These are phyloP conservation scores for Pterocarpus santalinus DNA, from an alignment of 306 rosid genomes.

Conservation along the genomic window DNA sequence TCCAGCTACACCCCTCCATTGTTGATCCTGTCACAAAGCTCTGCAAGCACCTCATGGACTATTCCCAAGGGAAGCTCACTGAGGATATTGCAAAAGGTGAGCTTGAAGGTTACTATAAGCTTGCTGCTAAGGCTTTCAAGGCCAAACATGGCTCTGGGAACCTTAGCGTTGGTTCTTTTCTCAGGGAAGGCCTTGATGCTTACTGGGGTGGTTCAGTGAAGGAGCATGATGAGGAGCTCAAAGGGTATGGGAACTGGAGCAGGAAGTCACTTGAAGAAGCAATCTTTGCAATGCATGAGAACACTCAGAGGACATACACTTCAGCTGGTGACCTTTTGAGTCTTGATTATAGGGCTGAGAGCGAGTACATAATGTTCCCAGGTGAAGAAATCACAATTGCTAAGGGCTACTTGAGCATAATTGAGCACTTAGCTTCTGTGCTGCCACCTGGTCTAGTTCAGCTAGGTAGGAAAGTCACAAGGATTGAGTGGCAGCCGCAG, in stretches of 20 bases:
- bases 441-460: slow-evolving; percentile 81
- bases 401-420: slow-evolving; percentile 79
- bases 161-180: slow-evolving; percentile 76
- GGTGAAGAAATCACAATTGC: slow-evolving; percentile 93
- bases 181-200: slow-evolving; percentile 68
- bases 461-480: slow-evolving; percentile 66
- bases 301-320: slow-evolving; percentile 84
- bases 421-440: slow-evolving; percentile 76
- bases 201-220: slow-evolving; percentile 61
- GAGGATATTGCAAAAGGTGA: slow-evolving; percentile 41
- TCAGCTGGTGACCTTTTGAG: slow-evolving; percentile 78
- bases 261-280: slow-evolving; percentile 71
- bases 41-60: slow-evolving; percentile 79
- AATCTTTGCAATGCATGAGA: slow-evolving; percentile 81
- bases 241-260: slow-evolving; percentile 70
- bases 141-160: slow-evolving; percentile 42
- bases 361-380: slow-evolving; percentile 88
- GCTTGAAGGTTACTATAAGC: slow-evolving; percentile 35
- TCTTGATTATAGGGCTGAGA: slow-evolving; percentile 80
- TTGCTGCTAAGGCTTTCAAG: slow-evolving; percentile 55
- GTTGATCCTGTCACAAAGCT: slow-evolving; percentile 74
- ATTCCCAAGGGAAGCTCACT: slow-evolving; percentile 64
- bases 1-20: slow-evolving; percentile 53
- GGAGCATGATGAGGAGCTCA: slow-evolving; percentile 46
- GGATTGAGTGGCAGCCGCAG: slow-evolving; percentile 75